Evolutionary conservation across 495 filamentous ascomycete genomes (phyloP).

Genomic region (Aspergillus cavernicola): DNA sequence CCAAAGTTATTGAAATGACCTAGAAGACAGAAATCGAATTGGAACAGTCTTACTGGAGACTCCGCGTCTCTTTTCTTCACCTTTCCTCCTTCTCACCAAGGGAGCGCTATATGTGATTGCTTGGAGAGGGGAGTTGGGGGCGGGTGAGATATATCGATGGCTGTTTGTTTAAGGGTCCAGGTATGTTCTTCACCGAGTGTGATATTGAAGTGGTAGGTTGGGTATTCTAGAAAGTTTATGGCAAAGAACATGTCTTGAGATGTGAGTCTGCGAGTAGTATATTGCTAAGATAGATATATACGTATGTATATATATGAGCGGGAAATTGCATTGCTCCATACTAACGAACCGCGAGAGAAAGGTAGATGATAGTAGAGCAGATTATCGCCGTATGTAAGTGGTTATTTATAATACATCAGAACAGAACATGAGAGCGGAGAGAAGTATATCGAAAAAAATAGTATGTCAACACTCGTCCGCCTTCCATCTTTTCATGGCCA

Average conservation of each 20-base stretch:
- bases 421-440: slow-evolving; percentile 21
- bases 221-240: no score
- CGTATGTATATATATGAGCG: no score
- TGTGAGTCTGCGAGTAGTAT: no score
- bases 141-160: background rate
- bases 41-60: slow-evolving; percentile 14
- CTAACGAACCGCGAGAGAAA: no score
- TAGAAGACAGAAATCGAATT: slow-evolving; percentile 17
- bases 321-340: no score
- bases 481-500: background rate
- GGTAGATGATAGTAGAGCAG: background rate
- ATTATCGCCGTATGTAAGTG: slow-evolving; percentile 1
- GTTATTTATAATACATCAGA: slow-evolving; percentile 18
- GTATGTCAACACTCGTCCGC: background rate
- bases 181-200: no score
- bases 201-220: no score
- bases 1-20: background rate
- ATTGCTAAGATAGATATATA: no score
- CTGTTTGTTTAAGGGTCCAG: no score
- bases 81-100: slow-evolving; percentile 39
- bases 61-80: slow-evolving; percentile 11
- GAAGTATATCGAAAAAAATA: slow-evolving; percentile 10
- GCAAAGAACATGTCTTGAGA: no score
- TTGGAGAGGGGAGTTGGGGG: slow-evolving; percentile 37
- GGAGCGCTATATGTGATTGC: slow-evolving; percentile 38